phyloP scores from a whole-genome alignment of 1,284 basidiomycete genomes.

The Moesziomyces sp. region DNA sequence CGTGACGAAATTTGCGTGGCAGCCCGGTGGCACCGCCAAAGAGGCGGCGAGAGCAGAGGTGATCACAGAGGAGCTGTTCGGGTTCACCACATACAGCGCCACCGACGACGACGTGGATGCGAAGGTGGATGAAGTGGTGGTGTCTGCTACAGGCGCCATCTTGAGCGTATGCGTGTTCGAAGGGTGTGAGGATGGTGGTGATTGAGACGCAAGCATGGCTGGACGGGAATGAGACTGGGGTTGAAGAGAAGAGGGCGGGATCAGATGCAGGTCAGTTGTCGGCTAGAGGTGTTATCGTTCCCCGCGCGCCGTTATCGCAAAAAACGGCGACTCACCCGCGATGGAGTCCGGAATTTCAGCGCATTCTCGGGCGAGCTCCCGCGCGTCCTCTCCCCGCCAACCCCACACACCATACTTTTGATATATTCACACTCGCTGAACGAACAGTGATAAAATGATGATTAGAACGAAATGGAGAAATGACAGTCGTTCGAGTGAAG shows the following conservation, averaged over 20 bases:
- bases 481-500: too few species aligned
- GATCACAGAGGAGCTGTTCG: constrained; percentile 33
- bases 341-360: constrained; percentile 1
- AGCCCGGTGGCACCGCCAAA: constrained; percentile 14
- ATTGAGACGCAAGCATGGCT: neutral
- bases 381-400: neutral
- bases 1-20: constrained; percentile 14
- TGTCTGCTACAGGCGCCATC: constrained; percentile 15
- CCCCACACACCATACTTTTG: neutral
- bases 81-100: constrained; percentile 31
- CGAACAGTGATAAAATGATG: neutral
- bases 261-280: neutral
- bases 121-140: neutral
- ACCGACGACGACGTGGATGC: neutral
- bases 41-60: constrained; percentile 15
- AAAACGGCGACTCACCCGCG: constrained; percentile 1
- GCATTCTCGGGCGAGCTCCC: constrained; percentile 33
- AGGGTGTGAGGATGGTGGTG: constrained; percentile 1
- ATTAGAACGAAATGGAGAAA: too few species aligned
- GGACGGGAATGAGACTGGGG: neutral
- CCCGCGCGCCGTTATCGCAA: too few species aligned
- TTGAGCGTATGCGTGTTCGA: neutral
- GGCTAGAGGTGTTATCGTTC: too few species aligned
- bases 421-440: too few species aligned
- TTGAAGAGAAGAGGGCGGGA: neutral